These are phyloP conservation scores for Sphaerostilbella broomeana DNA, from an alignment of 2,329 filamentous ascomycete species.

Conservation along the genomic window DNA sequence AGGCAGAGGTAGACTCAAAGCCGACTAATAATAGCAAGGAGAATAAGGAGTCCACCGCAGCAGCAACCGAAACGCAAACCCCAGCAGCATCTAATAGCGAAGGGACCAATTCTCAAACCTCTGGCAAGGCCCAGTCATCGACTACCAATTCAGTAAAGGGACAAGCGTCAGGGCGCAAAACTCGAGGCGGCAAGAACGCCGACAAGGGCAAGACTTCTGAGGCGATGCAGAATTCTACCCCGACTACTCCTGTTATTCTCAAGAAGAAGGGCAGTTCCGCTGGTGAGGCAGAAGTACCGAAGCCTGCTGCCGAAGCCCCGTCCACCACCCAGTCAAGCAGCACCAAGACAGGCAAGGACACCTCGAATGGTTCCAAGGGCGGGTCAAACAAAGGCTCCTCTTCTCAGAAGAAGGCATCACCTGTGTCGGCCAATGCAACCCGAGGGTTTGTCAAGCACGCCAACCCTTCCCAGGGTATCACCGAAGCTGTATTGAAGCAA, in stretches of 20 bases:
- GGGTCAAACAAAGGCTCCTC: constrained; percentile 19
- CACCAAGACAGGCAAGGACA: constrained; percentile 12
- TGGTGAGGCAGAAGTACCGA: constrained; percentile 14
- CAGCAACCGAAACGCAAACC: constrained; percentile 10
- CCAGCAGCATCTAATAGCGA: constrained; percentile 17
- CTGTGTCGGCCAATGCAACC: constrained; percentile 39
- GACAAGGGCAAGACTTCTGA: constrained; percentile 35
- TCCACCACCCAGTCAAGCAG: constrained; percentile 2
- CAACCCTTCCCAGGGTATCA: constrained; percentile 87
- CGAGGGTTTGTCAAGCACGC: constrained; percentile 76
- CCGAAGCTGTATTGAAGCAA: constrained; percentile 68
- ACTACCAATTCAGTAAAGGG: constrained; percentile 21
- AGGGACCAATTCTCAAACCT: constrained; percentile 14
- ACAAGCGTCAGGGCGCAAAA: constrained; percentile 24
- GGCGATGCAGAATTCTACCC: constrained; percentile 20
- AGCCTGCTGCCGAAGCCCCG: constrained; percentile 15
- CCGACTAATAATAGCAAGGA: constrained; percentile 27
- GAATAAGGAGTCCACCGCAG: constrained; percentile 26
- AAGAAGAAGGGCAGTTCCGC: constrained; percentile 33
- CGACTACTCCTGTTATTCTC: constrained; percentile 33
- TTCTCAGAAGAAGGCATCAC: constrained; percentile 29
- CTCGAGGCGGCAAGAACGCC: constrained; percentile 31
- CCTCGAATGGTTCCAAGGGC: constrained; percentile 15
- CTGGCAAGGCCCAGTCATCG: constrained; percentile 19
- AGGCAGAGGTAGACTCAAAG: constrained; percentile 45